Conservation (phyloP, 2,329 filamentous ascomycete species). For the Parafenestella ontariensis region DNA sequence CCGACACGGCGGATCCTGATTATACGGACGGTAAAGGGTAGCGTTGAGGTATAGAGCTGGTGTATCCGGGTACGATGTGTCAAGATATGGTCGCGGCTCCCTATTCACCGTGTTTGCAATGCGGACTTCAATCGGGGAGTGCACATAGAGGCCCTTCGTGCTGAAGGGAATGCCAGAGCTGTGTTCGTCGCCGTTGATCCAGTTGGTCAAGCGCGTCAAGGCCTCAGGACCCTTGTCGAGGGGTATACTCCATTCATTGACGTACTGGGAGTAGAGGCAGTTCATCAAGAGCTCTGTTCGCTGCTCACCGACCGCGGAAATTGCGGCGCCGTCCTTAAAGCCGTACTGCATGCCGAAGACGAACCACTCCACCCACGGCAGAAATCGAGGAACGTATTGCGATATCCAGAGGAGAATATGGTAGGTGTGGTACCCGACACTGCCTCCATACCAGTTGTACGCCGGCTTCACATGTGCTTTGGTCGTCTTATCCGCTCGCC, state of each 20-base stretch:
- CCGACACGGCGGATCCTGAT: constrained; percentile 76
- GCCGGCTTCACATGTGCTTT: constrained; percentile 66
- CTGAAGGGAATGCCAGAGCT: constrained; percentile 78
- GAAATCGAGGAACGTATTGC: constrained; percentile 76
- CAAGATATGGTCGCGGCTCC: constrained; percentile 69
- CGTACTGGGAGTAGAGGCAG: constrained; percentile 96
- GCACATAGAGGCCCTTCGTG: constrained; percentile 80
- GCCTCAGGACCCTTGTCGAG: constrained; percentile 86
- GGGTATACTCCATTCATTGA: constrained; percentile 97
- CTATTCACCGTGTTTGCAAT: constrained; percentile 72
- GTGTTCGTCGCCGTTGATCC: constrained; percentile 80
- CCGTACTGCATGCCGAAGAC: constrained; percentile 98
- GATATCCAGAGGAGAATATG: constrained; percentile 86
- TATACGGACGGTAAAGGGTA: constrained; percentile 85
- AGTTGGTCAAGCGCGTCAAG: constrained; percentile 79
- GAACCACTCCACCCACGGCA: constrained; percentile 94
- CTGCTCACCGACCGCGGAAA: constrained; percentile 79
- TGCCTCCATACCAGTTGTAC: constrained; percentile 79
- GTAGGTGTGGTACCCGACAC: constrained; percentile 86
- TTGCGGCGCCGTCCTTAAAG: constrained; percentile 73
- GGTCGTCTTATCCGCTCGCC: constrained; percentile 82
- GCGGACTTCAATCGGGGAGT: constrained; percentile 91
- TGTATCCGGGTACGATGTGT: constrained; percentile 71
- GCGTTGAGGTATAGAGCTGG: constrained; percentile 90
- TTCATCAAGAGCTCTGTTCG: constrained; percentile 89